Base-by-base conservation (phyloP, 805 yeast species). In the Isabelozyma gotoi region DNA sequence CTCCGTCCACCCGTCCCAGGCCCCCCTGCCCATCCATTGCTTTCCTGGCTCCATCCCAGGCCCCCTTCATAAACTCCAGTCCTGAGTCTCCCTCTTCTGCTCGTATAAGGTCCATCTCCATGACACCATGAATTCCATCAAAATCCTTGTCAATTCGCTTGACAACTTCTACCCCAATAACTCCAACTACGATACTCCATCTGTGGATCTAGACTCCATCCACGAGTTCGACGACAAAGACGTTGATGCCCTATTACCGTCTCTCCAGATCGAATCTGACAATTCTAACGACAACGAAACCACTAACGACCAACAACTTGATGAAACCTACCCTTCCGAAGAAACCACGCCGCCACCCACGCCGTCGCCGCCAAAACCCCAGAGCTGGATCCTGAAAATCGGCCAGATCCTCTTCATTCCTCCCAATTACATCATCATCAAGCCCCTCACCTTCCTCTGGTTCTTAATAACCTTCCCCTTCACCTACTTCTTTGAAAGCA, bases 391-490 rank as follows among this genome's bases (percentile, higher is more conserved):
- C 18, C 3, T 11, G 5, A 17, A 11, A 32, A 27, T 19, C 19
- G 19, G 39, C 35, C 11, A 21, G 34, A 20, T 33, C 33, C 16
- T 17, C n/a, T 14, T 76, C 24, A 80, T 76, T 47, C 39, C 80
- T 1, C 84, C 85, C 7, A 73, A 77, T 47, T 51, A 73, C 33
- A 40, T 83, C 5, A 48, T 84, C 4, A 48, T 77, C n/a, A 74
- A 73, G 43, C 90, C 91, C 2, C 44, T 80, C 12, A 46, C 64
- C 4, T 67, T 74, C 38, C 35, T 75, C 1, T 73, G 86, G 77
- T 70, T 65, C 40, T 47, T 83, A n/a, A 44, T 78, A 5, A 72
- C 82, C 2, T 79, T 74, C 53, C 91, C 91, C 0, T 62, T 82
- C 47, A 67, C 65, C 14, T 60, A 72, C 43, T 53, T 78, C 14